Conservation (phyloP, 257 asterid species). For the Solanum piurae region DNA sequence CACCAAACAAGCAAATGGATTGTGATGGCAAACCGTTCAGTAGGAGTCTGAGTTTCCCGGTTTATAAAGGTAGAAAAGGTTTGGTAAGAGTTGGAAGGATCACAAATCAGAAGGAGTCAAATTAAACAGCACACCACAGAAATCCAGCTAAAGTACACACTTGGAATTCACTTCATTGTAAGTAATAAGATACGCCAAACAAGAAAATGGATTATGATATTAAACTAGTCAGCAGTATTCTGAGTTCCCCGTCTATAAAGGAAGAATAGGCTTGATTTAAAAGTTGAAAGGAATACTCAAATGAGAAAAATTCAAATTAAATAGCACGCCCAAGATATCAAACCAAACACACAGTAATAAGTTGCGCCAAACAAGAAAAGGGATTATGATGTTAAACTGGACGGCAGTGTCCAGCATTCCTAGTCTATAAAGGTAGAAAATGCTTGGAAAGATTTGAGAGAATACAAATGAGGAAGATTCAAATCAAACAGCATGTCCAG, state of each 20-base stretch:
- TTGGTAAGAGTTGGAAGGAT: background rate
- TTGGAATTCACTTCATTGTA: background rate
- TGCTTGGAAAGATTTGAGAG: too few species aligned
- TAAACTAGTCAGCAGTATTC: background rate
- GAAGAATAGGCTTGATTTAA: background rate
- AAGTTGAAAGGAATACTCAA: background rate
- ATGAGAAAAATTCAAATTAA: background rate
- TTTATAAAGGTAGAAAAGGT: background rate
- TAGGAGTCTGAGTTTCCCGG: background rate
- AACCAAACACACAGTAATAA: background rate
- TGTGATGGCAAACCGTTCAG: background rate
- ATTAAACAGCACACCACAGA: background rate
- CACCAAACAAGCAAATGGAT: background rate
- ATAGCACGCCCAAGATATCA: background rate
- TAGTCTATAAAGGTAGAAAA: background rate
- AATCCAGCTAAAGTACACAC: background rate
- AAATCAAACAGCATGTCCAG: too few species aligned
- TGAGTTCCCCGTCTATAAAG: background rate
- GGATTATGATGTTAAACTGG: background rate
- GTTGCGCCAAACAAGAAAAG: background rate
- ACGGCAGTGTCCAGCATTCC: background rate
- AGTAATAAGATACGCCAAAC: background rate
- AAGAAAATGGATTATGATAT: background rate
- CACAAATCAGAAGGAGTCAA: background rate
- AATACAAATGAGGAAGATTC: too few species aligned